Evolutionary conservation across 768 basidiomycete genomes (phyloP).

Genomic region (Hebeloma cylindrosporum): DNA sequence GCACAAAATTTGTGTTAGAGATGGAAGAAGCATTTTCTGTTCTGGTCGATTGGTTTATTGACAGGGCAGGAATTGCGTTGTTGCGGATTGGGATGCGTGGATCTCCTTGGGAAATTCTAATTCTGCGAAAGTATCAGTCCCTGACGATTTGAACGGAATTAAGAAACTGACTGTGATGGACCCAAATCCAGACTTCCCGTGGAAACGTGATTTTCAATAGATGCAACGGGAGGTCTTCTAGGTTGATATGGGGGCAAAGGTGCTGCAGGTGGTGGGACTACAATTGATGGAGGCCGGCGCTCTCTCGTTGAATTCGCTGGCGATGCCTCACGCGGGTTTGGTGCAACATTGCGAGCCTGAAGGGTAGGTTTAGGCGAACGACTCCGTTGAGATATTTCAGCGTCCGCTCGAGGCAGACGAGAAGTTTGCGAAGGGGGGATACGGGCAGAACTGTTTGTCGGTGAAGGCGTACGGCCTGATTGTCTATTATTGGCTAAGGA

Average conservation of each 20-base stretch:
- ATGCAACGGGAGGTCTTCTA: conserved; percentile 47
- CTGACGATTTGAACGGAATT: not conserved
- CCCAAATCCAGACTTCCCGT: conserved; percentile 24
- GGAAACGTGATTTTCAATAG: conserved; percentile 34
- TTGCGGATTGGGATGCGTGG: conserved; percentile 8
- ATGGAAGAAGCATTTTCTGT: conserved; percentile 25
- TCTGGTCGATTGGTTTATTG: conserved; percentile 24
- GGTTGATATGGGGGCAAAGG: conserved; percentile 28
- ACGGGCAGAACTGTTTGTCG: conserved; percentile 6
- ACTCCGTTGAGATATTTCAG: conserved; percentile 11
- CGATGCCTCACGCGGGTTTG: conserved; percentile 20
- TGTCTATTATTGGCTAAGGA: conserved; percentile 3
- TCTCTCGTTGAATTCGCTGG: conserved; percentile 21
- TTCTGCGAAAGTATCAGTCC: not conserved
- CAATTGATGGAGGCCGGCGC: conserved; percentile 34
- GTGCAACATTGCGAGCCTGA: conserved; percentile 15
- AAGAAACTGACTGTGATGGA: conserved; percentile 18
- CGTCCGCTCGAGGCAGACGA: conserved; percentile 14
- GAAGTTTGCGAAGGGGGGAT: conserved; percentile 12
- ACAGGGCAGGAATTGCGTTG: conserved; percentile 11
- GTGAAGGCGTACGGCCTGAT: conserved; percentile 16
- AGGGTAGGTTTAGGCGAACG: conserved; percentile 16
- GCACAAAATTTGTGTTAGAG: conserved; percentile 36
- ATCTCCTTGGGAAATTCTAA: conserved; percentile 22
- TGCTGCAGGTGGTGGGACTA: conserved; percentile 30